Percentiles rank a stretch among this genome's conserved stretches.
Evolutionary conservation across 1,284 basidiomycete species (phyloP).

Genomic region (Rhodotorula sp.): DNA sequence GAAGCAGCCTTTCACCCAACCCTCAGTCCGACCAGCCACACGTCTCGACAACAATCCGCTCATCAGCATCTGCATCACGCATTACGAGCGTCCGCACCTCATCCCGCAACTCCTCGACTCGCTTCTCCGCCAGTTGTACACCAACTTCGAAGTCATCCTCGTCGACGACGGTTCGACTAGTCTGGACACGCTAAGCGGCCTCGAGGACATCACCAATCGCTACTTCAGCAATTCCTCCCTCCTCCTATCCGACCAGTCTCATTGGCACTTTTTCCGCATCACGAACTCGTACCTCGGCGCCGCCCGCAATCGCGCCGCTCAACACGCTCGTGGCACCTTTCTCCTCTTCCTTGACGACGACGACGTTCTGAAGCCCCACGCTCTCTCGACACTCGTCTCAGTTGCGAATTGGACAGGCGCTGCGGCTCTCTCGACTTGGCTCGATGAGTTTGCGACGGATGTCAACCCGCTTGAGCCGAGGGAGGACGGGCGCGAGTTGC

Average conservation of each 20-base stretch:
- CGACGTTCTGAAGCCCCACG: constrained; percentile 39
- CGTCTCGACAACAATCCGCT: background rate
- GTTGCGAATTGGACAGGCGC: constrained; percentile 20
- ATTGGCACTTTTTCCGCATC: constrained; percentile 24
- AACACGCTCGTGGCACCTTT: constrained; percentile 8
- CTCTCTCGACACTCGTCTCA: constrained; percentile 28
- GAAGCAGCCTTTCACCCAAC: background rate
- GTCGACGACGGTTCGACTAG: constrained; percentile 37
- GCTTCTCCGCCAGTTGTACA: constrained; percentile 27
- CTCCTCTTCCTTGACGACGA: constrained; percentile 41
- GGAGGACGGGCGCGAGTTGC: constrained; percentile 12
- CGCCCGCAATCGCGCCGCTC: constrained; percentile 32
- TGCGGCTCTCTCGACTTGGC: constrained; percentile 35
- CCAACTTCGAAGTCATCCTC: constrained; percentile 33
- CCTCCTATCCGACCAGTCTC: background rate
- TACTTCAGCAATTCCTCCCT: constrained; percentile 14
- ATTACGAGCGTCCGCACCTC: constrained; percentile 36
- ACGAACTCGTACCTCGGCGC: constrained; percentile 38
- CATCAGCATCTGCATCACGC: constrained; percentile 35
- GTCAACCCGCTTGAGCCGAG: constrained; percentile 25
- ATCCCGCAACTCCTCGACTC: constrained; percentile 32
- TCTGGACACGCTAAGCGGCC: background rate
- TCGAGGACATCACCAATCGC: constrained; percentile 14
- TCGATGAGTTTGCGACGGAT: constrained; percentile 40
- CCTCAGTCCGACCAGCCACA: no score